Base-by-base conservation (phyloP, 441 rosid genomes). In the Pelargonium myrrhifolium region DNA sequence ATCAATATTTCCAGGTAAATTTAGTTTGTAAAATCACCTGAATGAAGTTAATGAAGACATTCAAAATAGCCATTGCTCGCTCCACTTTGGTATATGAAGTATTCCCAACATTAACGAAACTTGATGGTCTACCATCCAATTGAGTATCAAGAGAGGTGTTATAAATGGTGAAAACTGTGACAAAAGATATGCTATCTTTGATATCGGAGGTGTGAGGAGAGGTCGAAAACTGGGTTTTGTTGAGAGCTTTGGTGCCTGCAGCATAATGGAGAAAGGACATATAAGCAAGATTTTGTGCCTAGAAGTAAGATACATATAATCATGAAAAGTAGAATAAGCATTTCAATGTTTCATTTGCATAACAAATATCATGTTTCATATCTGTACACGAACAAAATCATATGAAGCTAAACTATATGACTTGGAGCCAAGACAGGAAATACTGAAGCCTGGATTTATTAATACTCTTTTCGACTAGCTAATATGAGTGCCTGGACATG, bases 81-180 rank as follows among this genome's bases (percentile, higher is more conserved):
- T 84, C 88, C 58, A 81, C 71, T 82, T 86, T 92, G 65, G 68
- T 85, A 67, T 85, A 92, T 0, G 88, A 85, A 72, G 80, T 83
- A 80, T 83, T 88, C 74, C 94, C 96, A 67, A 92, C 87, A 35
- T 85, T 79, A 71, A 87, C 83, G 79, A 72, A 65, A 68, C 69
- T 72, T 6, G 87, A 75, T 43, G 82, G 77, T 75, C 77, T 78
- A 74, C 68, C 66, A 73, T 79, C 64, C 40, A 26, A 68, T 9
- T 28, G 76, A 64, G 28, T 63, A 63, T 71, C 79, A 8, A 65
- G 26, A 7, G 88, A 74, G 9, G 86, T 67, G 37, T 85, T 82
- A 71, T 89, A 92, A 21, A 87, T 64, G 28, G 96, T 79, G 72
- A 94, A 92, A 40, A 94, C 91, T 20, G 96, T 85, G n/a, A 88